Evolutionary conservation across 345 rosid species (phyloP).

Genomic region (Rhodomyrtus tomentosa): DNA sequence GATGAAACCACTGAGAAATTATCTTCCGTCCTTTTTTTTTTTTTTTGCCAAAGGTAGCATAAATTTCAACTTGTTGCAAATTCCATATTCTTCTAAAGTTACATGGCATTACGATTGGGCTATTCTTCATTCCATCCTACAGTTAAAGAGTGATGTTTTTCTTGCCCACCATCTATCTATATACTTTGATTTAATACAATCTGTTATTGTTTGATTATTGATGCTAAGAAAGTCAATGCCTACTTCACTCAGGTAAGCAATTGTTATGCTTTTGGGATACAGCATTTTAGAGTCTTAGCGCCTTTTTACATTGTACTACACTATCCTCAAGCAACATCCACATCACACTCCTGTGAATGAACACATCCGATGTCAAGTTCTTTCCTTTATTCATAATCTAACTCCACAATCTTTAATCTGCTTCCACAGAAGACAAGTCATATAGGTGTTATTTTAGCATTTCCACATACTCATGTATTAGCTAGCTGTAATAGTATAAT

Average conservation of each 20-base stretch:
- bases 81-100: background rate
- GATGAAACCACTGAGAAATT: background rate
- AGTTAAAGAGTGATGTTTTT: background rate
- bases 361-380: background rate
- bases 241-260: background rate
- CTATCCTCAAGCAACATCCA: background rate
- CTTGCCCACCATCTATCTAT: background rate
- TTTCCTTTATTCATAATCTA: background rate
- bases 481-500: background rate
- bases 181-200: background rate
- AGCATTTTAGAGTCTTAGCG: background rate
- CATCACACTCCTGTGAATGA: background rate
- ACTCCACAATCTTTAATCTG: background rate
- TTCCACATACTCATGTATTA: background rate
- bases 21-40: background rate
- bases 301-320: background rate
- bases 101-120: background rate
- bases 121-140: background rate
- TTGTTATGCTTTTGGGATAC: background rate
- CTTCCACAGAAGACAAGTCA: background rate
- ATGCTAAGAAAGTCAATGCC: background rate
- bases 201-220: background rate
- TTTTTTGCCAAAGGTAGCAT: background rate
- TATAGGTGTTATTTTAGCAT: background rate
- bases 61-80: background rate